phyloP scores from a whole-genome alignment of 768 basidiomycete genomes.

The Amanita rimosa region DNA sequence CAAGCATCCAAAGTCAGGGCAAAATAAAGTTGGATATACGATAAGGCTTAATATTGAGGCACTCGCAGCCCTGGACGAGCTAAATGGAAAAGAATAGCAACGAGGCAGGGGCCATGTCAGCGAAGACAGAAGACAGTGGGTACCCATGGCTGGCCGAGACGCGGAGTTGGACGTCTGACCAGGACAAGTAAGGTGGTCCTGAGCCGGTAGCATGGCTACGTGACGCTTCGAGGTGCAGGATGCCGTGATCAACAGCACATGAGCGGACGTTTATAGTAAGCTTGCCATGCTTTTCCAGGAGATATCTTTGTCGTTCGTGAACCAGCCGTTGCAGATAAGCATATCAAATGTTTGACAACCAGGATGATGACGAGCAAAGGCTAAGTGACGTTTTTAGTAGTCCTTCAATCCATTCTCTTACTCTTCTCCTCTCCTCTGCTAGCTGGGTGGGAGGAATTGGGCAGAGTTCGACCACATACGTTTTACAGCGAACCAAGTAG shows the following conservation, averaged over 20 bases:
- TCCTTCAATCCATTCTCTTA: too few relatives aligned
- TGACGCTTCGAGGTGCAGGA: slow-evolving; percentile 6
- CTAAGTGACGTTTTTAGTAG: too few relatives aligned
- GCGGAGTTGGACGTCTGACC: background rate
- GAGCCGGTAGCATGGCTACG: background rate
- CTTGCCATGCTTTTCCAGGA: too few relatives aligned
- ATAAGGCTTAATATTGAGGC: background rate
- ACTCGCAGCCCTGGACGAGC: background rate
- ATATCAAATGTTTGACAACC: too few relatives aligned
- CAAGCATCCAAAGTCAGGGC: background rate
- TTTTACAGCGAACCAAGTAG: background rate
- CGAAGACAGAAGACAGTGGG: too few relatives aligned
- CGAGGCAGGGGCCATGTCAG: background rate
- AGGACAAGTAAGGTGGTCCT: background rate
- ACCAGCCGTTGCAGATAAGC: too few relatives aligned
- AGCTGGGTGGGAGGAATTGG: background rate
- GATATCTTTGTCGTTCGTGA: too few relatives aligned
- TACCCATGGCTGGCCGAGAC: too few relatives aligned
- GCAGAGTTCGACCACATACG: background rate
- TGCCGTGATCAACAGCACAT: slow-evolving; percentile 6
- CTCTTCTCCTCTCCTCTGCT: background rate
- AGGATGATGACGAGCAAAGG: too few relatives aligned
- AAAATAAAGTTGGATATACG: background rate
- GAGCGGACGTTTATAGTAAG: background rate
- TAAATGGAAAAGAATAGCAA: background rate